Base-by-base conservation (phyloP, 2,329 filamentous ascomycete genomes). In the Ophiostoma angusticollis region DNA sequence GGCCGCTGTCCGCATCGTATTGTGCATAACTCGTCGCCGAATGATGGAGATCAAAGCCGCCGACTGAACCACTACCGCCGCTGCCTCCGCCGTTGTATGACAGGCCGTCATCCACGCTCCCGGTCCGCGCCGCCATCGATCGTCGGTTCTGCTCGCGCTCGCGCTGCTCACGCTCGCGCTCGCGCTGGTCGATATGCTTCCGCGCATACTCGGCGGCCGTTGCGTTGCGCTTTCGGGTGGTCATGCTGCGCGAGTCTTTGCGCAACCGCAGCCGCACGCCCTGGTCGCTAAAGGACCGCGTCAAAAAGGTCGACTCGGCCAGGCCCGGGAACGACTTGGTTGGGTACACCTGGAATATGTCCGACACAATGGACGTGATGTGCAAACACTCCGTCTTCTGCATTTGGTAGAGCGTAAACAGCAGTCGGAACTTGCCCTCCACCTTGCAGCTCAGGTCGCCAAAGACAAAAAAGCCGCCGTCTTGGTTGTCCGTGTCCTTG, bases 401-500 rank as follows among this genome's bases (percentile, higher is more conserved):
- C 60, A 84, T 74, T 56, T 87, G 81, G 57, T 80, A 87, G 12
- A 93, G 67, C 35, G 74, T 80, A 54, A 94, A 93, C 40, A 77
- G 72, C 28, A 94, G 67, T 25, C 78, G 69, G 54, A 78, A 89
- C 16, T 65, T 67, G 22, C 86, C 86, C 50, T 82, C 74, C 18
- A 76, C 65, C 53, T 80, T 80, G 44, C 89, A 76, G 0, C 84
- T 91, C 17, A 94, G 65, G 57, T 94, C 85, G 5, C 82, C 82
- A 58, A 93, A 93, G n/a, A 93, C 79, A 52, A 93, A 93, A 60
- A 86, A 93, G 1, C 79, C 84, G 9, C 81, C 81, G 57, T 91
- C 84, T 62, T 64, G 66, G 52, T 86, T 86, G 51, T 80, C 70
- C 3, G 74, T 68, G 54, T 93, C 83, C 56, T 91, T 89, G 39